Evolutionary conservation across 2,329 filamentous ascomycete species (phyloP).

Genomic region (Bisporella sp.): DNA sequence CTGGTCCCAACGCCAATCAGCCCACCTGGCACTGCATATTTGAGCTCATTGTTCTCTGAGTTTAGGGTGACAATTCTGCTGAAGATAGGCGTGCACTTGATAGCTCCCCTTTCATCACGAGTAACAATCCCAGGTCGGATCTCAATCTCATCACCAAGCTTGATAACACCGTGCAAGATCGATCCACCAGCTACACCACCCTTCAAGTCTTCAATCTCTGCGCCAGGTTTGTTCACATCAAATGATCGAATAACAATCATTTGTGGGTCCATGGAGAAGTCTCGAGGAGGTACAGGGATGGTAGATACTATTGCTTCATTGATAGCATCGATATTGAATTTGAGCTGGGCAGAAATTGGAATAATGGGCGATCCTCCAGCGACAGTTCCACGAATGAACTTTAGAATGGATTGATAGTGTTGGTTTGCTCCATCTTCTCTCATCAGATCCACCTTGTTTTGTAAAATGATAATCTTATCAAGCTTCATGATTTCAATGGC

Average conservation of each 20-base stretch:
- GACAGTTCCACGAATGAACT: conserved; percentile 96
- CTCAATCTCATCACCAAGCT: conserved; percentile 96
- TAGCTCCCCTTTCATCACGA: conserved; percentile 85
- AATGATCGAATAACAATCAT: conserved; percentile 99
- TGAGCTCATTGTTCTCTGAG: conserved; percentile 96
- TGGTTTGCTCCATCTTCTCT: conserved; percentile 87
- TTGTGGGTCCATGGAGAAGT: conserved; percentile 87
- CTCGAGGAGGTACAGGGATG: conserved; percentile 84
- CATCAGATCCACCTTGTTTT: conserved; percentile 99
- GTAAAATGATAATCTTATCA: conserved; percentile 97
- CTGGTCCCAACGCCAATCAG: conserved; percentile 97
- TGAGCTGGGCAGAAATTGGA: conserved; percentile 93
- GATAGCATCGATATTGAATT: conserved; percentile 99
- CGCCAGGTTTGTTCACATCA: conserved; percentile 99
- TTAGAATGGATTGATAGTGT: conserved; percentile 95
- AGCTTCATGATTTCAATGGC: conserved; percentile 99
- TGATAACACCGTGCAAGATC: conserved; percentile 93
- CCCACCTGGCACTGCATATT: conserved; percentile 95
- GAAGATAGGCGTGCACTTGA: conserved; percentile 96
- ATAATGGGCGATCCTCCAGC: conserved; percentile 93
- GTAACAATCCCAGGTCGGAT: conserved; percentile 98
- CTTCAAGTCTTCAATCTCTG: conserved; percentile 96
- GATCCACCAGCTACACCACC: conserved; percentile 96
- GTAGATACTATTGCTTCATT: conserved; percentile 94
- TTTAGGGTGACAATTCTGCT: conserved; percentile 91